Evolutionary conservation across 495 filamentous ascomycete species (phyloP), one percentile per base, ranked within the genome.

Genomic region (Aspergillus avenaceus): DNA sequence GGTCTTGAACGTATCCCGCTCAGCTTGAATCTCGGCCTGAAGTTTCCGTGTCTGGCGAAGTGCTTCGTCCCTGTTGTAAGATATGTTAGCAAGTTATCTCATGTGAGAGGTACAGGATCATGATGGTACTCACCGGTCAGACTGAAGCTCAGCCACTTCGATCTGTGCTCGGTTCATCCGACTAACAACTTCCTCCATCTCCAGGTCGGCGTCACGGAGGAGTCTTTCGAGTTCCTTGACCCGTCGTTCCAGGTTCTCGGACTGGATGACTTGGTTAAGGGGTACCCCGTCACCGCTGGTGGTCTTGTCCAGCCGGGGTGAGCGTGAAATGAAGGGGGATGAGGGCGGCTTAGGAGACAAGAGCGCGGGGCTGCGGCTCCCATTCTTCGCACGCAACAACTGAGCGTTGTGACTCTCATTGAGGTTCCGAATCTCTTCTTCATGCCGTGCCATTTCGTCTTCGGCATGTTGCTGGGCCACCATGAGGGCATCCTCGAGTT

Each of bases 141-240:
- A 87, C 69, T 97, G 91, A 45, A 98, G 76, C 60, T 90, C 83
- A 62, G 90, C 82, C 29, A 98, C 93, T 69, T 96, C 90, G 48
- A 96, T 90, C 73, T 97, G 93, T 7, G 92, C 91, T 50, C 82
- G 76, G 69, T 90, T 96, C 90, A 98, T 96, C 47, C 87, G 78
- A 47, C 85, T 76, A 13, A 98, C 88, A 2, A 97, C 92, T 66
- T 93, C 87, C 62, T 92, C 82, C 93, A 98, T 97, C 75, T 97
- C 92, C 49, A 75, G 72, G 58, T 97, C 93, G 16, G 93, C 89
- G 51, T 93, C 81, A 21, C 76, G 71, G 16, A 97, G 75, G 9
- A 90, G 86, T 47, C 78, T 82, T 69, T 98, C 93, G 11, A 98
- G 79, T 60, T 95, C 90, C 50, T 80, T 76, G 24, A 88, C 83